Evolutionary conservation across 139 green algal species (phyloP).

Genomic region (Desmodesmus armatus): DNA sequence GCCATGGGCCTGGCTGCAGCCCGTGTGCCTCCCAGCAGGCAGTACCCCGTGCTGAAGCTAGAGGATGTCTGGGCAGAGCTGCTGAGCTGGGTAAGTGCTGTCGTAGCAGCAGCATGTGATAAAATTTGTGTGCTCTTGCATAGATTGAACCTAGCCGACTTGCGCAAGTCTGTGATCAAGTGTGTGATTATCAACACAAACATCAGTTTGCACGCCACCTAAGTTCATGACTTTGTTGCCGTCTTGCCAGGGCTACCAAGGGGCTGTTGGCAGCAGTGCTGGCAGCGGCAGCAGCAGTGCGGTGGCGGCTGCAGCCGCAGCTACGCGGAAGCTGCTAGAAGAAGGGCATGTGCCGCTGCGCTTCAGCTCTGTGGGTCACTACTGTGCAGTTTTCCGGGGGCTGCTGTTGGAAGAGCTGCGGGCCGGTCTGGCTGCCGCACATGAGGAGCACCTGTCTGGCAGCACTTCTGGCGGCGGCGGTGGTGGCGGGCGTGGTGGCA

Average conservation of each 20-base stretch:
- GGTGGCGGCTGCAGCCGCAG: neutral
- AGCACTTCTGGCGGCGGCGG: neutral
- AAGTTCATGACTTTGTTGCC: too few species aligned
- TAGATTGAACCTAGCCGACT: too few species aligned
- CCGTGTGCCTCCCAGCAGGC: neutral
- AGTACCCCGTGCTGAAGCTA: neutral
- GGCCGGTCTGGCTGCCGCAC: slow-evolving; percentile 53
- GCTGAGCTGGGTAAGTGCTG: too few species aligned
- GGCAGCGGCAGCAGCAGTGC: neutral
- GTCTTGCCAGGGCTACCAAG: slow-evolving; percentile 11
- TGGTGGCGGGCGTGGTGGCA: neutral
- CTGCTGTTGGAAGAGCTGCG: slow-evolving; percentile 66
- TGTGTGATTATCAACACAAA: too few species aligned
- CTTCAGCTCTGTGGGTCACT: slow-evolving; percentile 48
- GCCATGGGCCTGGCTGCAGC: neutral
- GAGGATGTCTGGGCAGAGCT: slow-evolving; percentile 31
- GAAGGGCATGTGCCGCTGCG: slow-evolving; percentile 42
- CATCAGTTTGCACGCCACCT: too few species aligned
- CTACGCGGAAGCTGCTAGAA: neutral
- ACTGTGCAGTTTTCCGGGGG: slow-evolving; percentile 54
- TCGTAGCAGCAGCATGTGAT: too few species aligned
- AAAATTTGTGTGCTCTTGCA: too few species aligned
- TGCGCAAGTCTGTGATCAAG: too few species aligned
- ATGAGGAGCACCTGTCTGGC: slow-evolving; percentile 54
- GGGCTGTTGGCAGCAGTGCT: neutral